These are phyloP conservation scores for Tephrocybe sp. DNA, from an alignment of 768 basidiomycete species.

Conservation along the genomic window DNA sequence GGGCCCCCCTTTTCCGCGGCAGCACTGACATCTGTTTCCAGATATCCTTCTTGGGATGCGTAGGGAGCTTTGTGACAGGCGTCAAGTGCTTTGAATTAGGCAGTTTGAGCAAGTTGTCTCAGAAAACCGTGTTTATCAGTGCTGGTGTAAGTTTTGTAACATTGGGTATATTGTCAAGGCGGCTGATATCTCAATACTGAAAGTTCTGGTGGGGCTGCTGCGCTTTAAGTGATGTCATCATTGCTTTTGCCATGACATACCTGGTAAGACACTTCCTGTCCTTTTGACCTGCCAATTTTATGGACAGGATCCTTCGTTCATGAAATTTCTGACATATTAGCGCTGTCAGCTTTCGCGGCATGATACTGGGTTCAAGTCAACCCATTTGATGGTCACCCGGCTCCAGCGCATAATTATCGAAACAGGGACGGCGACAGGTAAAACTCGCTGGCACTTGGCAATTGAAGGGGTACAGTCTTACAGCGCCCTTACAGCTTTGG, in stretches of 20 bases:
- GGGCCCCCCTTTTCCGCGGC: too few relatives aligned
- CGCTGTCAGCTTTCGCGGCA: slow-evolving; percentile 17
- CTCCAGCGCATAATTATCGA: slow-evolving; percentile 26
- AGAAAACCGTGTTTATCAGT: slow-evolving; percentile 17
- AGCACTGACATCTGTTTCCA: too few relatives aligned
- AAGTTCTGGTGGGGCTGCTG: slow-evolving; percentile 24
- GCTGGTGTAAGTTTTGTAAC: slow-evolving; percentile 12
- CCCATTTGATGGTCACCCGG: slow-evolving; percentile 20
- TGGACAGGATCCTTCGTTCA: neutral
- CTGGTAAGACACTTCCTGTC: slow-evolving; percentile 14
- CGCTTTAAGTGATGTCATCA: slow-evolving; percentile 25
- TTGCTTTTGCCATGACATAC: slow-evolving; percentile 26
- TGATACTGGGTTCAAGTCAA: slow-evolving; percentile 23
- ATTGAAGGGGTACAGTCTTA: neutral
- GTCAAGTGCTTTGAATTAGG: slow-evolving; percentile 19
- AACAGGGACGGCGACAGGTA: slow-evolving; percentile 27
- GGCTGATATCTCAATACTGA: neutral
- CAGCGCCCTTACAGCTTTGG: slow-evolving; percentile 16
- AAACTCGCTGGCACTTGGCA: neutral
- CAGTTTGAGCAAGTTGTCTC: slow-evolving; percentile 18
- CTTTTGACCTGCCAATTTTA: neutral
- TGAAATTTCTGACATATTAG: neutral
- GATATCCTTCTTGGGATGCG: slow-evolving; percentile 19
- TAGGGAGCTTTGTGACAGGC: slow-evolving; percentile 20
- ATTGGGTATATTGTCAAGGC: neutral